phyloP scores from a whole-genome alignment of 2,329 filamentous ascomycete species.

The Penicillium nordicum region DNA sequence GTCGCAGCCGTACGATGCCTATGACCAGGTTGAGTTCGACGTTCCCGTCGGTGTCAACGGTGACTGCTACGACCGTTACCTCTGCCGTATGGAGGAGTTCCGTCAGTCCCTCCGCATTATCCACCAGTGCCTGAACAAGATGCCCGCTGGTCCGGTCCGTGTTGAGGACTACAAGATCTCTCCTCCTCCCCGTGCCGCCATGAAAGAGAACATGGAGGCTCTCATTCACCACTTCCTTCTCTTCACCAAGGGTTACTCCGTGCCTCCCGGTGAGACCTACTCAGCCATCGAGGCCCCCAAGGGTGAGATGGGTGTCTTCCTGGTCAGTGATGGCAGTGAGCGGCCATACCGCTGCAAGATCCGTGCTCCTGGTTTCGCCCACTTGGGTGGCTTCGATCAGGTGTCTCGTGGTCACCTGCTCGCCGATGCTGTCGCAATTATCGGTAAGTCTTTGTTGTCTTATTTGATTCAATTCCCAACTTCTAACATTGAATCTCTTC shows the following conservation, averaged over 20 bases:
- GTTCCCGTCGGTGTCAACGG: conserved; percentile 94
- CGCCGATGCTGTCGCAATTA: conserved; percentile 94
- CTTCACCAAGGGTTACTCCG: conserved; percentile 96
- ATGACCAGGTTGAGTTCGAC: conserved; percentile 96
- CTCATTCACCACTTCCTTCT: conserved; percentile 98
- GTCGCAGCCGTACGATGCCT: conserved; percentile 94
- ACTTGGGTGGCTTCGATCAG: conserved; percentile 91
- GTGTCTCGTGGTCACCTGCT: conserved; percentile 87
- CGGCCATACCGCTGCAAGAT: conserved; percentile 97
- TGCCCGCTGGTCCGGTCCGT: conserved; percentile 89
- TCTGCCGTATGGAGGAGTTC: conserved; percentile 99
- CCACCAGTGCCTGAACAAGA: conserved; percentile 98
- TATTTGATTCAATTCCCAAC: neutral
- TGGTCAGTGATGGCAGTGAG: conserved; percentile 95
- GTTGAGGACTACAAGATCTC: conserved; percentile 99
- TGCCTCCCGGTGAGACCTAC: conserved; percentile 97
- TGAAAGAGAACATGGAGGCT: conserved; percentile 99
- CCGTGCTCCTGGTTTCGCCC: conserved; percentile 91
- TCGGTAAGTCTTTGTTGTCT: conserved; percentile 52
- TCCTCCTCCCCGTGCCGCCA: conserved; percentile 89
- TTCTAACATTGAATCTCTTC: conserved; percentile 14
- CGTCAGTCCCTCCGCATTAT: conserved; percentile 97
- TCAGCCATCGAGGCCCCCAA: conserved; percentile 98
- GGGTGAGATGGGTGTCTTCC: conserved; percentile 97
- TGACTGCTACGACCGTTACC: conserved; percentile 98